phyloP scores from a whole-genome alignment of 345 rosid genomes.

The Durio zibethinus region DNA sequence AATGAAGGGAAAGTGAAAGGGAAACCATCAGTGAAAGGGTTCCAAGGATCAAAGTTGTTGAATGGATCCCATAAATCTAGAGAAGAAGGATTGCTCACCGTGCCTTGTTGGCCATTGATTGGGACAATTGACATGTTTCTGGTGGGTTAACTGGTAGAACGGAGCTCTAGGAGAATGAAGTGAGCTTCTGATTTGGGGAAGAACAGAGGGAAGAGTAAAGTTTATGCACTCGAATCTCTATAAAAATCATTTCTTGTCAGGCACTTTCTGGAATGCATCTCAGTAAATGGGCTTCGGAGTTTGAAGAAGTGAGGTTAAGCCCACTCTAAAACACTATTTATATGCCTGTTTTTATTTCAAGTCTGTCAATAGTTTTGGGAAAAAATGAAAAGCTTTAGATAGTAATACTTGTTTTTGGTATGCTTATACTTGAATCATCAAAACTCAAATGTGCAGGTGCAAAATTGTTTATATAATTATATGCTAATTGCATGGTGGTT shows the following conservation, averaged over 20 bases:
- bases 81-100: neutral
- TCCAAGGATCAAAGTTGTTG: neutral
- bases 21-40: neutral
- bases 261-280: neutral
- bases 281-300: neutral
- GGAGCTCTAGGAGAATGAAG: neutral
- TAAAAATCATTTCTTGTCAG: neutral
- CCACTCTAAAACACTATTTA: neutral
- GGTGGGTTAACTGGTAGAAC: neutral
- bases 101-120: neutral
- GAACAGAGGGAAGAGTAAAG: neutral
- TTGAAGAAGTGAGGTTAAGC: neutral
- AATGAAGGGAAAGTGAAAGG: slow-evolving; percentile 2
- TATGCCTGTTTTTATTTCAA: too few relatives aligned
- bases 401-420: too few relatives aligned
- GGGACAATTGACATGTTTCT: slow-evolving; percentile 10
- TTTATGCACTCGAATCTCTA: neutral
- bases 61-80: slow-evolving; percentile 4
- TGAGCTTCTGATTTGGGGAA: neutral
- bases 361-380: too few relatives aligned
- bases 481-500: too few relatives aligned
- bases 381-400: too few relatives aligned
- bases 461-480: too few relatives aligned
- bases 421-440: too few relatives aligned
- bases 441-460: too few relatives aligned